Evolutionary conservation across 495 filamentous ascomycete species (phyloP).

Genomic region (Aspergillus cristatus): DNA sequence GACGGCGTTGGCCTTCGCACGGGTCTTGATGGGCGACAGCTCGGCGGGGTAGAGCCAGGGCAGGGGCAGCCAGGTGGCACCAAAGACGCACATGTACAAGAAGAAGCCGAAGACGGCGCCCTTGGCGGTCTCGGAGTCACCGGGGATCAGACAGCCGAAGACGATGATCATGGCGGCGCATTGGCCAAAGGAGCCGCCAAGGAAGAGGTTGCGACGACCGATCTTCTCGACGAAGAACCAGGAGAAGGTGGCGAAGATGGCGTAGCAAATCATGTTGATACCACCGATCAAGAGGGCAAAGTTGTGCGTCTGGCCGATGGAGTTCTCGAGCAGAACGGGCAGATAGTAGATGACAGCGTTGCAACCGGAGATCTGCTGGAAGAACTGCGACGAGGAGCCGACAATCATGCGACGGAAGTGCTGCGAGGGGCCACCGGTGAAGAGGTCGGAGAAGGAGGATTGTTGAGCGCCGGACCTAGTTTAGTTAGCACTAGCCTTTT

Average conservation of each 20-base stretch:
- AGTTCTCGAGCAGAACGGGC: slow-evolving; percentile 56
- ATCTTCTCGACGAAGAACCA: slow-evolving; percentile 68
- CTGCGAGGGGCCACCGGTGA: slow-evolving; percentile 23
- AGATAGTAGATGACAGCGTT: slow-evolving; percentile 76
- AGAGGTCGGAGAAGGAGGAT: slow-evolving; percentile 11
- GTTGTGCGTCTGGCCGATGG: slow-evolving; percentile 44
- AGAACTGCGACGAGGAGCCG: slow-evolving; percentile 37
- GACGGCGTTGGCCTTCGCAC: slow-evolving; percentile 59
- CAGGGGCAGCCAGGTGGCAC: slow-evolving; percentile 52
- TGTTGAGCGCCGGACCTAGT: slow-evolving; percentile 19
- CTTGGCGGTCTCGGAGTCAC: slow-evolving; percentile 40
- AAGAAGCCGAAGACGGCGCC: slow-evolving; percentile 65
- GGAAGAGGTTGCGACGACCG: slow-evolving; percentile 56
- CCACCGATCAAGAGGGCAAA: slow-evolving; percentile 60
- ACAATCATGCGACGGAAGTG: slow-evolving; percentile 24
- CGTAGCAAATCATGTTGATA: slow-evolving; percentile 68
- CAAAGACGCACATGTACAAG: slow-evolving; percentile 60
- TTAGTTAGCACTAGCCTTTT: slow-evolving; percentile 41
- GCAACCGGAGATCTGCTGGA: slow-evolving; percentile 61
- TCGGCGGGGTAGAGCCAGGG: slow-evolving; percentile 51
- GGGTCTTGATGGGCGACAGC: slow-evolving; percentile 57
- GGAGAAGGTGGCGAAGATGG: slow-evolving; percentile 55
- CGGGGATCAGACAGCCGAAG: slow-evolving; percentile 55
- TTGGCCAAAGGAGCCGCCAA: slow-evolving; percentile 55
- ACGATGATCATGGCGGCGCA: slow-evolving; percentile 56